Conservation (phyloP, 225 moss, liverwort and hornwort species). For the Marchantia paleacea region DNA sequence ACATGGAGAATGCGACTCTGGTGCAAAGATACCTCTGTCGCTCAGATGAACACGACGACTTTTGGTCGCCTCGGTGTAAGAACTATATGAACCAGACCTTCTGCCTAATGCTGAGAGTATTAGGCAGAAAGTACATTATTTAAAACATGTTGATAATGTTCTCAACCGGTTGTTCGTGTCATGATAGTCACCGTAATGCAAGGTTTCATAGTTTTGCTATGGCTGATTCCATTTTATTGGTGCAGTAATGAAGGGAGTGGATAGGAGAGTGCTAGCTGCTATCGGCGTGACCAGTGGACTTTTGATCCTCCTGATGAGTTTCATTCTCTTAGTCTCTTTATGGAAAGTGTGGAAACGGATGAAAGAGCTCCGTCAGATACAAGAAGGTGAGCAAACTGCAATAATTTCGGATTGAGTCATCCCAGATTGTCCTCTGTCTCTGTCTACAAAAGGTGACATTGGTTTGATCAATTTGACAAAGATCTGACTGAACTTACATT, state of each 20-base stretch:
- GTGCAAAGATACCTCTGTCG: conserved; percentile 6
- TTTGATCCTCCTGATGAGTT: neutral
- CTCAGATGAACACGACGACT: neutral
- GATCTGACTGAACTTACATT: neutral
- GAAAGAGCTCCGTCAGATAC: neutral
- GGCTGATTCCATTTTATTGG: neutral
- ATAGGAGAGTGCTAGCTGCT: neutral
- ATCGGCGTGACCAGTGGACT: neutral
- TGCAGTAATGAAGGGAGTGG: neutral
- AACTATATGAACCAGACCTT: neutral
- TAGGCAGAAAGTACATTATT: neutral
- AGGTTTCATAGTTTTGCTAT: neutral
- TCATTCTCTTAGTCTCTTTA: neutral
- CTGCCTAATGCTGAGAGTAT: neutral
- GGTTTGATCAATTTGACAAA: neutral
- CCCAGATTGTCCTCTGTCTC: neutral
- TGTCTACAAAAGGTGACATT: neutral
- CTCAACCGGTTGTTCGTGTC: neutral
- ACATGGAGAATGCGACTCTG: neutral
- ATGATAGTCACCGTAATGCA: neutral
- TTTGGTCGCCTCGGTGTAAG: neutral
- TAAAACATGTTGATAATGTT: neutral
- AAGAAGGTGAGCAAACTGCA: neutral
- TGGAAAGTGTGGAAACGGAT: neutral
- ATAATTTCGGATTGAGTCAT: neutral